Percentiles rank a stretch among this genome's conserved stretches.
These are phyloP conservation scores for Fusarium sp. DNA, from an alignment of 2,329 filamentous ascomycete species.

Conservation along the genomic window DNA sequence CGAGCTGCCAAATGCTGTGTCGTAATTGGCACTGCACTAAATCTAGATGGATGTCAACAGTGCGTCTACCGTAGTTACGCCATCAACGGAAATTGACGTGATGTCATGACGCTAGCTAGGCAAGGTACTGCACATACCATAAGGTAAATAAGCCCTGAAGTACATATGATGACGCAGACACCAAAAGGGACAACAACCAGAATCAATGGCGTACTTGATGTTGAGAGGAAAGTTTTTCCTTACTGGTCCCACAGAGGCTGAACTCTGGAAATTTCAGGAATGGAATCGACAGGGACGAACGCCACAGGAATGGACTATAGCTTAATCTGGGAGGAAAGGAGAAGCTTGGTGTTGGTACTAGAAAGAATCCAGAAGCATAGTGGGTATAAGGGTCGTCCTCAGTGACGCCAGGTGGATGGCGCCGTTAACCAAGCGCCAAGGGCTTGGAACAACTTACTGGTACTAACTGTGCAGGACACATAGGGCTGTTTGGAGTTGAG, in stretches of 20 bases:
- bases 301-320: constrained; percentile 5
- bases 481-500: constrained; percentile 7
- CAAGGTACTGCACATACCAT: neutral
- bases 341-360: constrained; percentile 15
- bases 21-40: neutral
- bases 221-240: neutral
- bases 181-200: neutral
- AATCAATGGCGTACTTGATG: neutral
- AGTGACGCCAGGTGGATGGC: constrained; percentile 10
- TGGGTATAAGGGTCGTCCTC: constrained; percentile 15
- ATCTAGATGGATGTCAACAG: constrained; percentile 3
- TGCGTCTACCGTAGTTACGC: neutral
- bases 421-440: constrained; percentile 25
- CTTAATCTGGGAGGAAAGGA: constrained; percentile 12
- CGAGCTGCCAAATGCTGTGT: neutral
- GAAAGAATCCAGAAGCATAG: constrained; percentile 29
- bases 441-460: constrained; percentile 4
- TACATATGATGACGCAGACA: neutral
- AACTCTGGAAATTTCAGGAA: constrained; percentile 13
- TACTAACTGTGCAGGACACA: neutral
- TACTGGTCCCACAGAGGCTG: neutral
- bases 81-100: constrained; percentile 10
- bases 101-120: constrained; percentile 1
- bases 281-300: constrained; percentile 26
- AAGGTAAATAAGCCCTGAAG: constrained; percentile 7